Percentiles rank a stretch among this genome's conserved stretches.
Conservation (phyloP, 257 asterid genomes). For the Echites panduratus region DNA sequence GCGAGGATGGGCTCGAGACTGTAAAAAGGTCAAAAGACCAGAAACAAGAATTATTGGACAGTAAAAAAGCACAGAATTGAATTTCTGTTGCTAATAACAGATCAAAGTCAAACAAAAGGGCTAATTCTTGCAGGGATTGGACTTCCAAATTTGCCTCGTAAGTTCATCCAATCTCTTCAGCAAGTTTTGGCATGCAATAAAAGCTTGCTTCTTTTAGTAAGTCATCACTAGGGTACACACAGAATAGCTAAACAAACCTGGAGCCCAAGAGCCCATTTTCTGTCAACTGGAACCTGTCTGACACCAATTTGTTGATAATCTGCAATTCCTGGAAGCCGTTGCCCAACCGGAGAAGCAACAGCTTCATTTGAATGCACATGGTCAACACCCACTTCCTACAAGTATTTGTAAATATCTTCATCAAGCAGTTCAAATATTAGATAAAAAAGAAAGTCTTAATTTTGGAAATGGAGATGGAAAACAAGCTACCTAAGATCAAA, state of each 20-base stretch:
- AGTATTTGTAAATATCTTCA: background rate
- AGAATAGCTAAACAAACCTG: slow-evolving; percentile 51
- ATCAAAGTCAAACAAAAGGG: background rate
- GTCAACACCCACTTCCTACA: slow-evolving; percentile 49
- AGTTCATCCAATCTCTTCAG: background rate
- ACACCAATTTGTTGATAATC: slow-evolving; percentile 61
- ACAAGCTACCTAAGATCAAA: slow-evolving; percentile 1
- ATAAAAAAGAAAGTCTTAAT: background rate
- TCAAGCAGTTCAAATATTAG: background rate
- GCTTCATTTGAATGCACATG: slow-evolving; percentile 44
- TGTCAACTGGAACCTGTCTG: slow-evolving; percentile 54
- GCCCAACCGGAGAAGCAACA: slow-evolving; percentile 48
- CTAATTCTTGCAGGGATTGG: background rate
- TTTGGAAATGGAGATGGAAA: background rate
- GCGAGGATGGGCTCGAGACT: slow-evolving; percentile 94
- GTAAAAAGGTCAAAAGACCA: slow-evolving; percentile 17
- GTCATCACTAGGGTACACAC: background rate
- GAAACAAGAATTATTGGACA: background rate
- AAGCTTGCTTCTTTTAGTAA: background rate
- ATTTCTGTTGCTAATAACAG: background rate
- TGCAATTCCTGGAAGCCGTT: slow-evolving; percentile 46
- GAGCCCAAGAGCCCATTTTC: slow-evolving; percentile 97
- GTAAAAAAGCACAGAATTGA: background rate
- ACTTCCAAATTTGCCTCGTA: background rate
- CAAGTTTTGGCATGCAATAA: background rate